A percentile compares a stretch with the other conserved stretches of the same genome.
Evolutionary conservation across 2,329 filamentous ascomycete genomes (phyloP).

Genomic region (Fusarium sp.): DNA sequence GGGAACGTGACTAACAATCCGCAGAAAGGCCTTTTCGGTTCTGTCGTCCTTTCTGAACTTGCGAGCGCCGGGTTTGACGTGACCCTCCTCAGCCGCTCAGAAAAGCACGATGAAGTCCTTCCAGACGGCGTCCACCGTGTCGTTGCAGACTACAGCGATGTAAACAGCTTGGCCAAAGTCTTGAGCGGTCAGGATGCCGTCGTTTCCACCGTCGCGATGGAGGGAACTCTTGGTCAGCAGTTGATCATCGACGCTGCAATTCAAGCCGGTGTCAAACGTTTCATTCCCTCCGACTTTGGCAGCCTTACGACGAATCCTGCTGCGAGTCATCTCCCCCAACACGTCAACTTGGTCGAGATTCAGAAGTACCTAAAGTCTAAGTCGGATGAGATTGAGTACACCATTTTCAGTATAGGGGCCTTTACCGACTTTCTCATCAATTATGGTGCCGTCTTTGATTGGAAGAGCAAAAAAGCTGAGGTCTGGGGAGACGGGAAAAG

Average conservation of each 20-base stretch:
- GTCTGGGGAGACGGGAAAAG: not conserved
- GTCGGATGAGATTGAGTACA: not conserved
- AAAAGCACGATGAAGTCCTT: not conserved
- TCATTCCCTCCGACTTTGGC: not conserved
- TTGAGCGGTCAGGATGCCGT: not conserved
- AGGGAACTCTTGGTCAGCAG: no score
- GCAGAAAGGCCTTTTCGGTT: not conserved
- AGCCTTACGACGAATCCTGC: not conserved
- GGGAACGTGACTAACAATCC: not conserved
- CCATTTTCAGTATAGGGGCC: not conserved
- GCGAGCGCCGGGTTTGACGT: not conserved
- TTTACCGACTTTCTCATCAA: not conserved
- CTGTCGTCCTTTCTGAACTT: not conserved
- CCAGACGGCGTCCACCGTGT: not conserved
- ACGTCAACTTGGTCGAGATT: not conserved
- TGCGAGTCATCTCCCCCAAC: not conserved
- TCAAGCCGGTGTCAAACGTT: not conserved
- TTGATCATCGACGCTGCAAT: not conserved
- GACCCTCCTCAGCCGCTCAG: not conserved
- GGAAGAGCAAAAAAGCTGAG: not conserved
- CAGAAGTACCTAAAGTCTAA: not conserved
- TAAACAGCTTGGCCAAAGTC: not conserved
- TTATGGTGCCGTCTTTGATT: not conserved
- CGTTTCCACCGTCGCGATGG: not conserved
- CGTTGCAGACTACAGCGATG: not conserved